Base-by-base conservation (phyloP, 306 rosid genomes). In the Canavalia gladiata region DNA sequence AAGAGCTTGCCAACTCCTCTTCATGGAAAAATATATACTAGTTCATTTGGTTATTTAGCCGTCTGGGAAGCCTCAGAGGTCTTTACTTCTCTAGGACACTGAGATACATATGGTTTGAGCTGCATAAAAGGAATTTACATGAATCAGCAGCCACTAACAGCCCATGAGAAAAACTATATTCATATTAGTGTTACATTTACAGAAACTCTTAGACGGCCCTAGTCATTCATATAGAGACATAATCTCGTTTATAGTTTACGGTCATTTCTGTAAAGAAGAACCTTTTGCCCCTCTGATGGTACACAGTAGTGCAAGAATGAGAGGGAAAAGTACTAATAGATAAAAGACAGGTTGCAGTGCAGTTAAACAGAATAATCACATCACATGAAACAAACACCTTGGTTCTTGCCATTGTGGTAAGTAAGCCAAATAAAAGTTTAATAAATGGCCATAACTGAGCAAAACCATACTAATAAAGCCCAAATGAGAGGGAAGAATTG, bases 91-190 rank as follows among this genome's bases (percentile, higher is more conserved):
- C 39, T n/a, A 34, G 91, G 86, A 65, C 91, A 83, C 79, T 88
- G 91, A 60, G 91, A 83, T 46, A 88, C 91, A 25, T 88, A 88
- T 57, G 91, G 87, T 67, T 86, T 88, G 60, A 88, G 89, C 89
- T 88, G 89, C 81, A 74, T 12, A 51, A 35, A 50, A 75, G 51
- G 51, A 46, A 43, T 56, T 25, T 10, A 46, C 37, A 73, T 13
- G 52, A 57, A 82, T 74, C 68, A 84, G 68, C 54, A 4, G 28
- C 4, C 42, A 74, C 29, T 47, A 31, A 42, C 2, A 52, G 37
- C 13, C 34, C 69, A 46, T 29, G 46, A 68, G 47, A 45, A 68
- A 62, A 13, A 54, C 58, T 35, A 43, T 11, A 51, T 39, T 54
- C 37, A 35, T 13, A 29, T 1, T 29, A 66, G 56, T 42, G 50